phyloP scores from a whole-genome alignment of 2,329 filamentous ascomycete genomes.

The Coniochaeta sp. region DNA sequence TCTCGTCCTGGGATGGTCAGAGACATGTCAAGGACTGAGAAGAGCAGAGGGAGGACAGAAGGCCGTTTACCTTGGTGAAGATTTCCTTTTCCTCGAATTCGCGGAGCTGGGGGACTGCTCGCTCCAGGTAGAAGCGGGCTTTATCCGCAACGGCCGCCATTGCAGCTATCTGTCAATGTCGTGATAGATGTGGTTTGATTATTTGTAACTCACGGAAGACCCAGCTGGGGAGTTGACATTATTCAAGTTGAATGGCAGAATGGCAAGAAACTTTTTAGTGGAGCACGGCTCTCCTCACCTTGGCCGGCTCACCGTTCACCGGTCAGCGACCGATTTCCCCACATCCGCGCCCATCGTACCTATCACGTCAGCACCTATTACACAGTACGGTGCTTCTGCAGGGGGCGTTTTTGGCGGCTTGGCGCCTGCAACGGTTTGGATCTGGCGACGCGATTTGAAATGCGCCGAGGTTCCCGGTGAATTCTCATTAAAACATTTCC shows the following conservation, averaged over 20 bases:
- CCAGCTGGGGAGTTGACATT: neutral
- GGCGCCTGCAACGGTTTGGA: constrained; percentile 3
- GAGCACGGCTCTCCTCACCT: constrained; percentile 5
- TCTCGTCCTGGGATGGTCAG: constrained; percentile 61
- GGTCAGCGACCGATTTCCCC: neutral
- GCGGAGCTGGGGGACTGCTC: constrained; percentile 83
- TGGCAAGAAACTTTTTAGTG: constrained; percentile 20
- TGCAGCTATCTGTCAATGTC: neutral
- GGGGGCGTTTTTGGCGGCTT: constrained; percentile 1
- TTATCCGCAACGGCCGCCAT: constrained; percentile 90
- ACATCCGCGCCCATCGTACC: neutral
- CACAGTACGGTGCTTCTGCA: neutral
- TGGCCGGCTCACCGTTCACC: constrained; percentile 5
- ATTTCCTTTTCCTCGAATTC: constrained; percentile 90
- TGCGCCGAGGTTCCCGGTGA: constrained; percentile 10
- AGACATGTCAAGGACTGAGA: neutral
- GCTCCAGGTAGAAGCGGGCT: constrained; percentile 90
- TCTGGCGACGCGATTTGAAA: constrained; percentile 1
- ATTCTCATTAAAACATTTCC: neutral
- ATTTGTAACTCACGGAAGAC: too few species aligned
- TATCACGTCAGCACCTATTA: too few species aligned
- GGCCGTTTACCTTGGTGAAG: constrained; percentile 61
- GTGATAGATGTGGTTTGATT: neutral
- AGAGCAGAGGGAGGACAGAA: constrained; percentile 3
- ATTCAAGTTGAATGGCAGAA: constrained; percentile 6